Percentiles rank a stretch among this genome's conserved stretches.
Conservation (phyloP, 768 basidiomycete species). For the Tylopilus intermedius region DNA sequence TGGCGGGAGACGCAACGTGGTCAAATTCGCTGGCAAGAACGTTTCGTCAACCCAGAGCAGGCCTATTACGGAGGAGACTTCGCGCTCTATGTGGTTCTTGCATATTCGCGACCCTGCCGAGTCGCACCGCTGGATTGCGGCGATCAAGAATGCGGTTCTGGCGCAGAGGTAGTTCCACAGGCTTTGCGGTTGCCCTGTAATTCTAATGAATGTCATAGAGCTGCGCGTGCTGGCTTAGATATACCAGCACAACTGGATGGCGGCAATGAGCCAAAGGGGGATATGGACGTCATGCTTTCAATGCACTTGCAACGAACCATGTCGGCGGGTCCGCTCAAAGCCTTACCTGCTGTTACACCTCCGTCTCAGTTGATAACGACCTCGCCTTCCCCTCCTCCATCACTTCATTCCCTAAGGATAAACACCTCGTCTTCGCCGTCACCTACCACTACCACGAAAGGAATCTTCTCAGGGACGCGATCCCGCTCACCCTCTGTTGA, state of each 20-base stretch:
- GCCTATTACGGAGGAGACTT: conserved; percentile 6
- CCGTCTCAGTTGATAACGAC: conserved; percentile 18
- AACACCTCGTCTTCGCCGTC: conserved; percentile 16
- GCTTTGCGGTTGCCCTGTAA: background rate
- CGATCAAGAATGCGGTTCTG: conserved; percentile 68
- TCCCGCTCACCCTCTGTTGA: conserved; percentile 35
- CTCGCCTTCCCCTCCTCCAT: conserved; percentile 28
- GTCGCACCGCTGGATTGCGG: conserved; percentile 71
- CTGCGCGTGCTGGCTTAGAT: conserved; percentile 64
- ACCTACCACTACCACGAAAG: conserved; percentile 16
- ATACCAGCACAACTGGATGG: conserved; percentile 38
- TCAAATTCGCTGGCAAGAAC: conserved; percentile 66
- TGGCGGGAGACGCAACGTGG: conserved; percentile 44
- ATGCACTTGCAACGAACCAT: conserved; percentile 64
- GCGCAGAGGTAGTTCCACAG: conserved; percentile 51
- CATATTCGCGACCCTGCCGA: conserved; percentile 58
- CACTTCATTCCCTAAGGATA: conserved; percentile 24
- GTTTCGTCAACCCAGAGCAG: conserved; percentile 40
- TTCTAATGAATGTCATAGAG: conserved; percentile 35
- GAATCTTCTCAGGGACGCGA: conserved; percentile 22
- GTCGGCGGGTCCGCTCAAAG: conserved; percentile 27
- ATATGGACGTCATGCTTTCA: conserved; percentile 80
- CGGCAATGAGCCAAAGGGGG: conserved; percentile 63
- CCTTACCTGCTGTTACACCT: conserved; percentile 6
- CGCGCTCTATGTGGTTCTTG: conserved; percentile 48